Percentiles rank a stretch among this genome's conserved stretches.
phyloP scores from a whole-genome alignment of 306 rosid genomes.

The Trifolium fragiferum region DNA sequence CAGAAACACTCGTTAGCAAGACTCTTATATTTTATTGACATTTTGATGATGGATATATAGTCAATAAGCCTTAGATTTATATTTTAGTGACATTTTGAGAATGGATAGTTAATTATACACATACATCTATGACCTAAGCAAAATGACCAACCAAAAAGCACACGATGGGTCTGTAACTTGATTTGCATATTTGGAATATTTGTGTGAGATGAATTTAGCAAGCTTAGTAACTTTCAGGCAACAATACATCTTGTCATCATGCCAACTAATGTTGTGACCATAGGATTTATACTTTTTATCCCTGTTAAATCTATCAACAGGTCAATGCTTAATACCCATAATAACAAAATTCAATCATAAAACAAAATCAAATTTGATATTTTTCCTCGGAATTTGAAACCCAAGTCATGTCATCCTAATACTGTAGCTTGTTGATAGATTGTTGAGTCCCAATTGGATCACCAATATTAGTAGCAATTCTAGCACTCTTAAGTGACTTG shows the following conservation, averaged over 20 bases:
- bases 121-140: too few species aligned
- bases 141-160: too few species aligned
- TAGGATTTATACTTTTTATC: conserved; percentile 20
- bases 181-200: conserved; percentile 27
- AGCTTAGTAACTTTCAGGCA: conserved; percentile 28
- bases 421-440: not conserved
- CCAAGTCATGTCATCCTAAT: conserved; percentile 8
- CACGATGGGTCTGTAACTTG: not conserved
- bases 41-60: too few species aligned
- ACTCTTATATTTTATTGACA: too few species aligned
- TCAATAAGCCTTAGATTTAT: too few species aligned
- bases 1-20: too few species aligned
- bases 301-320: conserved; percentile 8
- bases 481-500: too few species aligned
- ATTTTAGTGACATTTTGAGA: too few species aligned
- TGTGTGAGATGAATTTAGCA: conserved; percentile 20
- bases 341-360: not conserved
- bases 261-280: conserved; percentile 16
- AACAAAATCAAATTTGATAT: conserved; percentile 9
- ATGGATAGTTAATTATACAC: too few species aligned
- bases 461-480: too few species aligned
- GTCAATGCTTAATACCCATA: conserved; percentile 3
- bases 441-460: too few species aligned
- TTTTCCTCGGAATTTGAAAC: conserved; percentile 6
- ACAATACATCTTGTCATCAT: conserved; percentile 26